A percentile compares a stretch with the other conserved stretches of the same genome.
Conservation (phyloP, 257 asterid genomes). For the Penstemon davidsonii region DNA sequence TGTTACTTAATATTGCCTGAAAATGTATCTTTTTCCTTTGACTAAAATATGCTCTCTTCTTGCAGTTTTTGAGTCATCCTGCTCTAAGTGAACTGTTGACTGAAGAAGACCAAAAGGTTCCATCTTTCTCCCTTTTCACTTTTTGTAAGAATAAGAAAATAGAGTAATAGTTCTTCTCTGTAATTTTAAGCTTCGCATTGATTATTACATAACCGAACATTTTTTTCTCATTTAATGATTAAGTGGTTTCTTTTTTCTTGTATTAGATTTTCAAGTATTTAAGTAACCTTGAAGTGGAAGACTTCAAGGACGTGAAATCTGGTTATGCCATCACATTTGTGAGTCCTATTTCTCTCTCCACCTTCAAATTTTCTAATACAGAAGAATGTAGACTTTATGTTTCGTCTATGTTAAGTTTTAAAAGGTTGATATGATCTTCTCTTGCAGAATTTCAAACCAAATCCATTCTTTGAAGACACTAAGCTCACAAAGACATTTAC, state of each 20-base stretch:
- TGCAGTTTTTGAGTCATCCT: conserved; percentile 94
- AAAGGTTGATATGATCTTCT: conserved; percentile 22
- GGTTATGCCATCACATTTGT: conserved; percentile 88
- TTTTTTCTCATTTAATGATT: conserved; percentile 16
- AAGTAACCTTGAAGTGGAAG: conserved; percentile 85
- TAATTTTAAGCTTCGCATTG: not conserved
- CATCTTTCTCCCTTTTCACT: conserved; percentile 24
- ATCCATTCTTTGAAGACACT: conserved; percentile 79
- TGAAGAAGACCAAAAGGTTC: conserved; percentile 93
- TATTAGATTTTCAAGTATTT: conserved; percentile 81
- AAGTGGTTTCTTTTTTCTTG: conserved; percentile 21
- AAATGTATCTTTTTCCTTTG: conserved; percentile 3
- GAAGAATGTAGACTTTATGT: conserved; percentile 3
- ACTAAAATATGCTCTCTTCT: conserved; percentile 13
- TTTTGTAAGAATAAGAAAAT: conserved; percentile 10
- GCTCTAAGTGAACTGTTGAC: conserved; percentile 82
- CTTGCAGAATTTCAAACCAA: conserved; percentile 69
- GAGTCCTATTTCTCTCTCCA: conserved; percentile 39
- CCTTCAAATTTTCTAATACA: not conserved
- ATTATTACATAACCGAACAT: not conserved
- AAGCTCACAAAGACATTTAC: conserved; percentile 80
- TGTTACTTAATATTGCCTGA: conserved; percentile 7
- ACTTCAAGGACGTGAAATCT: conserved; percentile 83
- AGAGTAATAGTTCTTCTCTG: conserved; percentile 5
- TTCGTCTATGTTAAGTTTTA: conserved; percentile 1